Percentiles rank a stretch among this genome's conserved stretches.
These are phyloP conservation scores for Solanum rostratum DNA, from an alignment of 257 asterid species.

Conservation along the genomic window DNA sequence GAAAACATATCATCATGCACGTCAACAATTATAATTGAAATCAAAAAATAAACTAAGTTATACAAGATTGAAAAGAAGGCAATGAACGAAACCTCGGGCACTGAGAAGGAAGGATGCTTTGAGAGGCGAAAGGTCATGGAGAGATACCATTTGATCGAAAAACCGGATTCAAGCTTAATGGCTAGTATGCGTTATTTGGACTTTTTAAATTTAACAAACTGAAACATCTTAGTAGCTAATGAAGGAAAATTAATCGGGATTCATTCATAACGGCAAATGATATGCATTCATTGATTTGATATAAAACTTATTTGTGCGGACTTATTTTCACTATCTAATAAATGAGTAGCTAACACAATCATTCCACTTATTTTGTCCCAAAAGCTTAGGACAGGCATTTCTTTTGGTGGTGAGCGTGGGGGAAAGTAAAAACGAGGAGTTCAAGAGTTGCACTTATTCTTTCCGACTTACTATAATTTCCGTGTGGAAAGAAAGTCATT, in stretches of 20 bases:
- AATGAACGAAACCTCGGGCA: neutral
- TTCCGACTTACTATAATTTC: neutral
- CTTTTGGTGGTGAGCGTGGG: too few relatives aligned
- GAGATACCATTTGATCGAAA: neutral
- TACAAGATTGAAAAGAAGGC: neutral
- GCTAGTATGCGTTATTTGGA: neutral
- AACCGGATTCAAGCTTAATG: neutral
- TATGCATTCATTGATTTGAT: neutral
- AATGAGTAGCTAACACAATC: neutral
- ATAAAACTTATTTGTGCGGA: neutral
- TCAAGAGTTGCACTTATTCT: neutral
- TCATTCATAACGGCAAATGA: fast-evolving
- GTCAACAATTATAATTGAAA: too few relatives aligned
- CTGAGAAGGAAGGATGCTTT: neutral
- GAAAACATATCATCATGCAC: too few relatives aligned
- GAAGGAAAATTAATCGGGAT: neutral
- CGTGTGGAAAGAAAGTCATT: neutral
- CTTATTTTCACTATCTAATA: neutral
- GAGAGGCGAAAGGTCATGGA: neutral
- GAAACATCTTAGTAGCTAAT: neutral
- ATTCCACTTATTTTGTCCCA: neutral
- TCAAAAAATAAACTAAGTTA: neutral
- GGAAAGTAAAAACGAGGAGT: too few relatives aligned
- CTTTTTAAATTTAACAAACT: neutral
- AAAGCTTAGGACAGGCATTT: neutral